These are phyloP conservation scores for Blumeria hordei DNA, from an alignment of 2,329 filamentous ascomycete genomes.

Conservation along the genomic window DNA sequence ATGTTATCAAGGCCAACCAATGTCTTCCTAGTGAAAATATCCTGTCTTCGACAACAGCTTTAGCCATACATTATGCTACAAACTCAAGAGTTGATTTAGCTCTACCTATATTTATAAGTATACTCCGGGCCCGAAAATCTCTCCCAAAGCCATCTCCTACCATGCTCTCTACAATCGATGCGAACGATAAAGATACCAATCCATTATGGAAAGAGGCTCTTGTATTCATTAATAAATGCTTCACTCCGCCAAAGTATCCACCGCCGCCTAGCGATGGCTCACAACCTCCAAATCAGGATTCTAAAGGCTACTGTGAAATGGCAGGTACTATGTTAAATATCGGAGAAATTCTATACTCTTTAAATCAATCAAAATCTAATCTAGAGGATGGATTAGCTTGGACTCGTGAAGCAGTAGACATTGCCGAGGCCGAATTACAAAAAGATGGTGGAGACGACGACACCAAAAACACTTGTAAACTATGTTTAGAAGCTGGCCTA, in stretches of 20 bases:
- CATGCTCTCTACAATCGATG: constrained; percentile 6
- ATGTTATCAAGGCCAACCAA: constrained; percentile 34
- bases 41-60: constrained; percentile 46
- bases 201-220: constrained; percentile 14
- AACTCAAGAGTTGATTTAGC: constrained; percentile 41
- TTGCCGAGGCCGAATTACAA: constrained; percentile 45
- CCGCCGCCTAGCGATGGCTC: constrained; percentile 45
- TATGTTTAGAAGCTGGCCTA: constrained; percentile 55
- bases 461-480: constrained; percentile 38
- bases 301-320: constrained; percentile 54
- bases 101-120: constrained; percentile 63
- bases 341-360: constrained; percentile 72
- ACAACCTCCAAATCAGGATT: constrained; percentile 35
- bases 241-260: constrained; percentile 37
- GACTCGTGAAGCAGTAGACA: constrained; percentile 70
- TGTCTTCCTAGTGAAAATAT: constrained; percentile 45
- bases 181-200: constrained; percentile 6
- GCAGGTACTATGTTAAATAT: constrained; percentile 74
- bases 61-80: constrained; percentile 56
- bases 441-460: constrained; percentile 11
- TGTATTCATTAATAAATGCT: constrained; percentile 6
- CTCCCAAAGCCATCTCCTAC: constrained; percentile 19
- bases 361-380: constrained; percentile 18
- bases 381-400: constrained; percentile 56
- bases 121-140: constrained; percentile 54